Evolutionary conservation across 768 basidiomycete genomes (phyloP).

Genomic region (Epithele typhae): DNA sequence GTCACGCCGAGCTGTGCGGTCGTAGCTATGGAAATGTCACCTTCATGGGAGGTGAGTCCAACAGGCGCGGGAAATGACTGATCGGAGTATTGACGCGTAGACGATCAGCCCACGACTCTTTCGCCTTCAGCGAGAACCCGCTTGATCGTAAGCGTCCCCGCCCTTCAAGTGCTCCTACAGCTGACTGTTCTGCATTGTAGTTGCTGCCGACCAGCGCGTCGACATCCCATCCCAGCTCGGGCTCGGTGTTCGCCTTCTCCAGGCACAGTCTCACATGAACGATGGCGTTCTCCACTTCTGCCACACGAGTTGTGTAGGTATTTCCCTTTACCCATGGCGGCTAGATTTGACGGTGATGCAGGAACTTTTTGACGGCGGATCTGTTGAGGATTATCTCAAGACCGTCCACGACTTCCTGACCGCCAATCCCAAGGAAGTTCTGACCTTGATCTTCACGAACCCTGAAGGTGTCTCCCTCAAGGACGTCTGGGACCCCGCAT

Average conservation of each 20-base stretch:
- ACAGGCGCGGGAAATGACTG: too few species aligned
- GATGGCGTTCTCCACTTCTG: constrained; percentile 57
- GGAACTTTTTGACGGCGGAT: constrained; percentile 51
- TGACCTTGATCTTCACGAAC: constrained; percentile 66
- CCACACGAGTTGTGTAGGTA: constrained; percentile 47
- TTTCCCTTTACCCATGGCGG: not conserved
- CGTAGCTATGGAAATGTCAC: constrained; percentile 47
- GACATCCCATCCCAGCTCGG: constrained; percentile 45
- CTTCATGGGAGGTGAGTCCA: constrained; percentile 29
- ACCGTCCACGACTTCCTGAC: constrained; percentile 49
- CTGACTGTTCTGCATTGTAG: constrained; percentile 18
- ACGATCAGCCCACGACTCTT: constrained; percentile 47
- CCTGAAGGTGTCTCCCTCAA: constrained; percentile 49
- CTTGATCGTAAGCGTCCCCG: constrained; percentile 33
- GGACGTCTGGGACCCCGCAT: constrained; percentile 48
- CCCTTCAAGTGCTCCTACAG: not conserved
- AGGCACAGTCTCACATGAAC: constrained; percentile 43
- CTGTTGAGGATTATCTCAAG: constrained; percentile 31
- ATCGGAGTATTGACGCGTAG: too few species aligned
- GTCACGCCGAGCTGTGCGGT: constrained; percentile 56
- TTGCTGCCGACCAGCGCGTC: constrained; percentile 47
- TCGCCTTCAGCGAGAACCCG: constrained; percentile 44
- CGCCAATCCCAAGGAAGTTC: constrained; percentile 59
- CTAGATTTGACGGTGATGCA: constrained; percentile 6
- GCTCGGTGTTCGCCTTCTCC: constrained; percentile 52